phyloP scores from a whole-genome alignment of 2,329 filamentous ascomycete genomes.

The Neoscytalidium dimidiatum region DNA sequence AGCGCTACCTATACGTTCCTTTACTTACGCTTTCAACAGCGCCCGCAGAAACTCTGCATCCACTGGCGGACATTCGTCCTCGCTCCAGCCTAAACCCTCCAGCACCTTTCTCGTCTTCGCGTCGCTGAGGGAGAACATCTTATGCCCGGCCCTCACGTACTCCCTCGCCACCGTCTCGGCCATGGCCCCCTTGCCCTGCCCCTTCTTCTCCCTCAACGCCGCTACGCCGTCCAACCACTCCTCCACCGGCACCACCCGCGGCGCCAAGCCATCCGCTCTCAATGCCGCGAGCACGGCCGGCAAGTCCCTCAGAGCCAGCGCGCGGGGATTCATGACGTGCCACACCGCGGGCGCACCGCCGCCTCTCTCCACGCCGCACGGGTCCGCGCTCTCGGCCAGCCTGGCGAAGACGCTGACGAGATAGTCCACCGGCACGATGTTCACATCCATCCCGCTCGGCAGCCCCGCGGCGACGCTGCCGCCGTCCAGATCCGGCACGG shows the following conservation, averaged over 20 bases:
- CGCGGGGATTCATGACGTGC: neutral
- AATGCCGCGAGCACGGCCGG: neutral
- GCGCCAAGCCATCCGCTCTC: neutral
- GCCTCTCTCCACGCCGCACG: neutral
- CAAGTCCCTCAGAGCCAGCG: neutral
- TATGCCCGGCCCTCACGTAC: slow-evolving; percentile 1
- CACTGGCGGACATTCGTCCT: neutral
- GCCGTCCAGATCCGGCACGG: neutral
- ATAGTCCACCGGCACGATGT: neutral
- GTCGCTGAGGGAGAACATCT: neutral
- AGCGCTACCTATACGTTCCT: too few relatives aligned
- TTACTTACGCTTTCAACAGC: slow-evolving; percentile 29
- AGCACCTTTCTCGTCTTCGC: neutral
- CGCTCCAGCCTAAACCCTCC: neutral
- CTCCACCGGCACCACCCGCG: neutral
- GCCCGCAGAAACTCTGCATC: slow-evolving; percentile 9
- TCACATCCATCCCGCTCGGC: neutral
- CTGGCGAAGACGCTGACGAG: neutral
- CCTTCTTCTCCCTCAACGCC: neutral
- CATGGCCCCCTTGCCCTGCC: neutral
- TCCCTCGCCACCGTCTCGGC: neutral
- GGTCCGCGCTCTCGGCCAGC: neutral
- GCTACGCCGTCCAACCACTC: neutral
- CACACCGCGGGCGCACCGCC: neutral
- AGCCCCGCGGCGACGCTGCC: neutral